Evolutionary conservation across 2,329 filamentous ascomycete genomes (phyloP), one percentile per base, ranked within the genome.

Genomic region (Xylaria sp.): DNA sequence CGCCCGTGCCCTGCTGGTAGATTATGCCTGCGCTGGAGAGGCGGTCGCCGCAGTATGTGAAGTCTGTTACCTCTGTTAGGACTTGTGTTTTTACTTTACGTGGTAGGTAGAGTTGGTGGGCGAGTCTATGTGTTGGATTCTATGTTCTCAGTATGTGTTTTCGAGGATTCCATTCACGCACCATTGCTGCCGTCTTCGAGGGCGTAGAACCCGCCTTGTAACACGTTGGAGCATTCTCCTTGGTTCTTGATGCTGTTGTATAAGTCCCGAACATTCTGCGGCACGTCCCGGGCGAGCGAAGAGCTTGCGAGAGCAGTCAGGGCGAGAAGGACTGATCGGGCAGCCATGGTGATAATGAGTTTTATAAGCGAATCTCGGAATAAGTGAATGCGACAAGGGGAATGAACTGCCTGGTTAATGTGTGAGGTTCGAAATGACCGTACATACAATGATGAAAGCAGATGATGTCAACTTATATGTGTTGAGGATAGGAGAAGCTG

Each of bases 21-120:
- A 87, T 79, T 23, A 82, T 76, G 42, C 78, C 78, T 21, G 71
- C 63, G 23, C 77, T 69, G 12, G 65, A 16, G 2, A 80, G 71
- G 65, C 81, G 79, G 72, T 85, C 83, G 27, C 81, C 82, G 72
- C 83, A 85, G 76, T 85, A 85, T 10, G 71, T 71, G 48, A 73
- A 75, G 59, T 72, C 64, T 68, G 10, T 18, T 50, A 12, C 66
- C 44, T 10, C 40, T 32, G 23, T 58, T 44, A 51, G 18, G 10
- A 2, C 21, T 21, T 37, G n/a, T 23, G 23, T 23, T 35, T 29
- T 21, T 29, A 5, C 6, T 51, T 10, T 54, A 10, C n/a, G n/a
- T n/a, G n/a, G n/a, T n/a, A n/a, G n/a, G n/a, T n/a, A n/a, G n/a
- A n/a, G n/a, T n/a, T n/a, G n/a, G n/a, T n/a, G n/a, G n/a, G n/a